Percentiles rank a stretch among this genome's conserved stretches.
phyloP scores from a whole-genome alignment of 163 green algal genomes.

The Prototheca wickerhamii region DNA sequence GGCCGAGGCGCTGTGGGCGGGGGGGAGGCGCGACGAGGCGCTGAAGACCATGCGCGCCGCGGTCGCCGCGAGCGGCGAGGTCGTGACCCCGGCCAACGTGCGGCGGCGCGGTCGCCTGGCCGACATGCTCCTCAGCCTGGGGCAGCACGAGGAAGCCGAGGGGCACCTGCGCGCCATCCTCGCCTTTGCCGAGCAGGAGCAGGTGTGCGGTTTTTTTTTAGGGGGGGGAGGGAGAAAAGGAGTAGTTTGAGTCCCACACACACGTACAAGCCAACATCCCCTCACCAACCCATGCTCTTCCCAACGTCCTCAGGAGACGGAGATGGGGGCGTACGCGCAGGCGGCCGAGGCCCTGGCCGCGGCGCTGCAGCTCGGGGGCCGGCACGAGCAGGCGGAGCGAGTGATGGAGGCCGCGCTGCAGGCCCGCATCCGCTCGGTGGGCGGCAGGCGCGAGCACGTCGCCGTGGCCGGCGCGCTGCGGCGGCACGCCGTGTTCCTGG shows the following conservation, averaged over 20 bases:
- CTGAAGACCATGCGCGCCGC: background rate
- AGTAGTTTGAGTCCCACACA: no score
- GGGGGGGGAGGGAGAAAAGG: no score
- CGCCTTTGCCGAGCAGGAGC: conserved; percentile 2
- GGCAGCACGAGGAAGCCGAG: conserved; percentile 12
- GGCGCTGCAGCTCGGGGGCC: conserved; percentile 7
- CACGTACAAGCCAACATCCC: background rate
- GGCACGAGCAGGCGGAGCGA: conserved; percentile 1
- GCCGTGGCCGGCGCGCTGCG: conserved; percentile 16
- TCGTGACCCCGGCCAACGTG: conserved; percentile 8
- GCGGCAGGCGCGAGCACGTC: background rate
- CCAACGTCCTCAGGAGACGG: conserved; percentile 5
- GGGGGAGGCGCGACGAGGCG: background rate
- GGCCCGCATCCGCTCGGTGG: background rate
- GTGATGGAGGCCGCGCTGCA: conserved; percentile 16
- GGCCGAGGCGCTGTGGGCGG: conserved; percentile 21
- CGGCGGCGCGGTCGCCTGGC: conserved; percentile 19
- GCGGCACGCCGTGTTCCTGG: conserved; percentile 14
- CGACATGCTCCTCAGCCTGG: conserved; percentile 25
- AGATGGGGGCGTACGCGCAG: conserved; percentile 2
- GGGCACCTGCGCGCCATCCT: conserved; percentile 11
- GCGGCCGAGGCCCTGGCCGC: conserved; percentile 12
- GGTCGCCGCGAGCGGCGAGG: background rate
- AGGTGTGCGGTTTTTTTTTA: background rate
- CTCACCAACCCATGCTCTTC: background rate